Base-by-base conservation (phyloP, 129 eudicot species). In the Glebionis coronaria region DNA sequence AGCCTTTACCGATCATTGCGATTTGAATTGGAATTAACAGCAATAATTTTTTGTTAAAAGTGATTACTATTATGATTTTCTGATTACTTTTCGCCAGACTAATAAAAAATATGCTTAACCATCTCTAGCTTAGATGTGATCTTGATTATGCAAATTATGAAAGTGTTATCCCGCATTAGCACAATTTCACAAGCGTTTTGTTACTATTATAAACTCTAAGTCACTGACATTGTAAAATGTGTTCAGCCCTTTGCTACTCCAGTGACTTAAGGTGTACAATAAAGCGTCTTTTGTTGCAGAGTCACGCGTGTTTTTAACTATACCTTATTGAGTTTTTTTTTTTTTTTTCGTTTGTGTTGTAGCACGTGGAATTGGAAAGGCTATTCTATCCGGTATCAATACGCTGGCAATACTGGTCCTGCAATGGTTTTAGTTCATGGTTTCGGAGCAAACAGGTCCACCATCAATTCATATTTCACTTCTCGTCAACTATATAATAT, bases 371-470 rank as follows among this genome's bases (percentile, higher is more conserved):
- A 74, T 3, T 93, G 99, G 99, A 93, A 83, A 79, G 97, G 92
- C 61, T 89, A 93, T 81, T 86, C 99, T 1, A 89, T 89, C 31
- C 92, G 99, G 11, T 93, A 88, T 58, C 97, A 89, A 68, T 84
- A 67, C 60, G 81, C 88, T 67, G 99, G 99, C 18, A 82, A 61
- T 70, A 81, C 58, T 55, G 99, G 97, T 50, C 99, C 93, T 73
- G 87, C 99, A 13, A 55, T 93, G 62, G 86, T 93, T 71, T 67
- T 89, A 63, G 77, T 93, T 70, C 98, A 93, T 75, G 98, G 98
- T 56, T 93, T 93, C 72, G 98, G 98, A 78, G 98, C 98, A 76
- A 93, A 93, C 98, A 93, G 98, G 98, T 92, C 79, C 71, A 69
- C 80, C 81, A 76, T 74, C 77, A 82, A 35, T 73, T 85, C 86